Base-by-base conservation (phyloP, 2,329 filamentous ascomycete genomes). In the Paracoccidioides lutzii region DNA sequence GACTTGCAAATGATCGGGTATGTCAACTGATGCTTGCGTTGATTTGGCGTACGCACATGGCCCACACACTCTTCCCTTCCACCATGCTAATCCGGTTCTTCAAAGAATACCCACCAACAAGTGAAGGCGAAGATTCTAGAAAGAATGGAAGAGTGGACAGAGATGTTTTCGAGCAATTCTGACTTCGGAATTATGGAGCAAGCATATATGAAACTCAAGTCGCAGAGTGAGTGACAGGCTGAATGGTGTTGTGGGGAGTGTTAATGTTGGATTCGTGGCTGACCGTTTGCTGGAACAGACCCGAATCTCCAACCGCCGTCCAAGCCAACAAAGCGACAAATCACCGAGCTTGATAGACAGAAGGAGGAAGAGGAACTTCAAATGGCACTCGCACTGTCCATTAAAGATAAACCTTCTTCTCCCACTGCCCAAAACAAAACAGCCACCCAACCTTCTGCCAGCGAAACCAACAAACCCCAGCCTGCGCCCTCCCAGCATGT, bases 111-210 rank as follows among this genome's bases (percentile, higher is more conserved):
- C 53, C 93, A 97, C 71, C 85, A 87, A 68, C 89, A 95, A 71
- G 93, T 98, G 68, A 97, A 97, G 74, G 83, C 88, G 61, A 97
- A 96, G 80, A 95, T 98, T 61, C 74, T 97, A 57, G 91, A 97
- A 76, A 84, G 90, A 62, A 97, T 97, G 89, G 85, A 87, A 69
- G 88, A 91, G 61, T 98, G 93, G 93, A 84, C 87, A 56, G 88
- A 93, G 65, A 95, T 96, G 88, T 97, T 97, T 69, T 81, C 82
- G 64, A 84, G 81, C 58, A 89, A 96, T 67, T 81, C 90, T 9
- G 91, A 96, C 68, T 80, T 98, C 58, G 93, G 93, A 15, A 95
- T 98, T 68, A 98, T 98, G 93, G 87, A 90, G 69, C 88, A 95
- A 67, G 90, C 91, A 57, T 97, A 91, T 71, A 84, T 84, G 74